Base-by-base conservation (phyloP, 2,329 filamentous ascomycete genomes). In the Annulohypoxylon truncatum region DNA sequence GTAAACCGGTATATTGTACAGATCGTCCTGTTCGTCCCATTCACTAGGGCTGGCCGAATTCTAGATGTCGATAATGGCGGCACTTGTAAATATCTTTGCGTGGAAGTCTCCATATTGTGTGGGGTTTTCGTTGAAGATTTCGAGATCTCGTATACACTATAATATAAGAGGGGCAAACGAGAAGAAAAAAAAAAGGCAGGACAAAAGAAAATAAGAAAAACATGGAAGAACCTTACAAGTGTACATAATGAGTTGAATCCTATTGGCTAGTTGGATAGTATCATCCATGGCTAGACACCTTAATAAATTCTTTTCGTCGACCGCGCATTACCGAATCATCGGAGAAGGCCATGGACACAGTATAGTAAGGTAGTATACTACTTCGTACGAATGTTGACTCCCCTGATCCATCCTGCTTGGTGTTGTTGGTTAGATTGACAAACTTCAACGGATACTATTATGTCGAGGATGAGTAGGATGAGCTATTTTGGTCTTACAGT, bases 71-170 rank as follows among this genome's bases (percentile, higher is more conserved):
- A 67, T 67, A 69, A 65, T 60, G 54, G 63, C 68, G 66, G 56
- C 54, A 67, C 54, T 60, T 51, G 65, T 46, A 57, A 64, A 67
- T 68, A 48, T 48, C 60, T 61, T 61, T 66, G 66, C 59, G 55
- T 54, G 65, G 58, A 48, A 22, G 65, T 69, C 65, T 71, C 64
- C 69, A 71, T 68, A 68, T 61, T 65, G 72, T 73, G 72, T 48
- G 44, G 44, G 70, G 64, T 63, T 58, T 62, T 26, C 15, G 29
- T 28, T 66, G 62, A 61, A 64, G 66, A 66, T 66, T 59, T 59
- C 44, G 26, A 54, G 62, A 68, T 62, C 51, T 60, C 40, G 58
- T 35, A 57, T 48, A n/a, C 18, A 7, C 24, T 8, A 33, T 26
- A n/a, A 33, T 10, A 33, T 38, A 12, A 57, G 40, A 54, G 54